phyloP scores from a whole-genome alignment of 2,329 filamentous ascomycete species.

The Monilinia vaccinii-corymbosi region DNA sequence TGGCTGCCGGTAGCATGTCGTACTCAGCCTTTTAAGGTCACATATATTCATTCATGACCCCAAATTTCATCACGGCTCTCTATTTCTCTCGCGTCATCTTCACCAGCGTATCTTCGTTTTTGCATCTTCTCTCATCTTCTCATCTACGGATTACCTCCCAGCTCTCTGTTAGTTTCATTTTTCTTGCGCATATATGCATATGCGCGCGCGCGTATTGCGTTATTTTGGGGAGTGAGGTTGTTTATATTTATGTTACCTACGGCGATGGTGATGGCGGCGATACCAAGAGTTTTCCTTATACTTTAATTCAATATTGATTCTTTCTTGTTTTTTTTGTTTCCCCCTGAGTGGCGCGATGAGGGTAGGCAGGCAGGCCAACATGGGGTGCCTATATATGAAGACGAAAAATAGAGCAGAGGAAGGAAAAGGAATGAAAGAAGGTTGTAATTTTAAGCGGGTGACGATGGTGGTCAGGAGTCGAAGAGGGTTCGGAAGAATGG shows the following conservation, averaged over 20 bases:
- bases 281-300: slow-evolving; percentile 20
- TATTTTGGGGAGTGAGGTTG: neutral
- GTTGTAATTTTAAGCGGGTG: slow-evolving; percentile 3
- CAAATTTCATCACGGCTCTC: neutral
- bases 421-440: neutral
- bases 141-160: neutral
- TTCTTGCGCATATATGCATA: neutral
- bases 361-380: neutral
- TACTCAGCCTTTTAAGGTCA: neutral
- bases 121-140: neutral
- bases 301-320: slow-evolving; percentile 1
- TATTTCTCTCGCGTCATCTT: neutral
- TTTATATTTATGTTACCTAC: slow-evolving; percentile 8
- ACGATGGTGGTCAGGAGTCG: neutral
- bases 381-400: neutral
- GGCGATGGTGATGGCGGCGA: slow-evolving; percentile 16
- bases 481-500: neutral
- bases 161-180: slow-evolving; percentile 4
- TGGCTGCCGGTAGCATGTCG: neutral
- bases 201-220: neutral
- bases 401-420: neutral
- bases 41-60: neutral
- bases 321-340: slow-evolving; percentile 1
- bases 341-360: neutral
- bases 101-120: neutral